Evolutionary conservation across 2,329 filamentous ascomycete genomes (phyloP), one percentile per base, ranked within the genome.

Genomic region (Sclerotinia sclerotiorum): DNA sequence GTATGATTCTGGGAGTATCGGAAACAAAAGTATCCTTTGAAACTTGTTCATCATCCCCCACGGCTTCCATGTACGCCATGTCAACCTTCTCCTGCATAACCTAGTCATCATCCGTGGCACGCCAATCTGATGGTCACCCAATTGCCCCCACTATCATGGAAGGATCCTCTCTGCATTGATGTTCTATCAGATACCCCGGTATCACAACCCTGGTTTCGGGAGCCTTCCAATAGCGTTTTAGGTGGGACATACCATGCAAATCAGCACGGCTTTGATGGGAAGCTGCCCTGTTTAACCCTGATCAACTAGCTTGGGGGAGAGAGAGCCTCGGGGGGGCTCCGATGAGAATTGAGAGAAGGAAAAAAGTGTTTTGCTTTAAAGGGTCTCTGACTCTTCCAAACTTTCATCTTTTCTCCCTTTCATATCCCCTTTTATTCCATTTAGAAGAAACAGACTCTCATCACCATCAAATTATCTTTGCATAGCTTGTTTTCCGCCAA

Each of bases 161-260:
- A 49, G 27, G 27, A 62, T 62, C 21, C 27, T 48, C 58, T 17
- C 21, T 49, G 58, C 46, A 61, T 61, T 61, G 46, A 62, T 62
- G 29, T 39, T 62, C 58, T 51, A 62, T 29, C 46, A 62, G 63
- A 56, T 27, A 66, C 57, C 57, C 65, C 65, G 65, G 65, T 24
- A 63, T 69, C 62, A 44, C 39, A 58, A 73, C 70, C 72, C 74
- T 72, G 55, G 74, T 70, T 66, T 72, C 73, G 71, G 71, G 39
- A 29, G 49, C 68, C 67, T 65, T 56, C 69, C 69, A 70, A 72
- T 72, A 72, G 70, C 69, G 64, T 67, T 46, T 52, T 19, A 21
- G 46, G 69, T 65, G 66, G 57, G 39, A 42, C 58, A 44, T 19
- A 52, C 65, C 62, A 68, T 73, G 70, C 69, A 69, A 24, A 51